These are phyloP conservation scores for Plasmodium chabaudi DNA, from an alignment of 169 alveolate species.

Conservation along the genomic window DNA sequence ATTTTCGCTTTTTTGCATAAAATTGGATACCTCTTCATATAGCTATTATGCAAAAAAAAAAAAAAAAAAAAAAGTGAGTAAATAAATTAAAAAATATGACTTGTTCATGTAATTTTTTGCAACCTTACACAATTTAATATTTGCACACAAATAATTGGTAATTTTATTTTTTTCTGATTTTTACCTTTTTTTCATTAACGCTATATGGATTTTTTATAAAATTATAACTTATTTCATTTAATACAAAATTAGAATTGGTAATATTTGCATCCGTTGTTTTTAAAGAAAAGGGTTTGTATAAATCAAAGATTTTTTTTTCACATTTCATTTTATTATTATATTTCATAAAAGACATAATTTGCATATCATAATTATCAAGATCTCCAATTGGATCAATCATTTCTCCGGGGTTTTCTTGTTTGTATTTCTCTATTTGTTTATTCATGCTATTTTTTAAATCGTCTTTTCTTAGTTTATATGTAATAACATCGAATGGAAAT, in stretches of 20 bases:
- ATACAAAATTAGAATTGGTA: conserved; percentile 9
- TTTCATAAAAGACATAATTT: conserved; percentile 43
- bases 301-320: conserved; percentile 57
- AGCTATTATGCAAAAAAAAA: conserved; percentile 21
- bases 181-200: conserved; percentile 38
- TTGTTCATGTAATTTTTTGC: neutral
- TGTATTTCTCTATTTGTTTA: conserved; percentile 38
- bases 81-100: neutral
- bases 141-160: neutral
- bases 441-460: conserved; percentile 50
- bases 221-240: conserved; percentile 32
- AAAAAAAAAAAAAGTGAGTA: conserved; percentile 3
- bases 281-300: conserved; percentile 51
- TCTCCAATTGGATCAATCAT: conserved; percentile 6
- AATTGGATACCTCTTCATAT: conserved; percentile 19
- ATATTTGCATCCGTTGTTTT: conserved; percentile 43
- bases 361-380: conserved; percentile 38
- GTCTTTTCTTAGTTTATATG: conserved; percentile 62
- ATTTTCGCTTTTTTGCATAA: conserved; percentile 41
- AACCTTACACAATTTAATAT: neutral
- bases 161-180: neutral
- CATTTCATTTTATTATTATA: conserved; percentile 54
- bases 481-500: conserved; percentile 71
- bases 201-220: conserved; percentile 54
- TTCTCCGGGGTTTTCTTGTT: conserved; percentile 5